Conservation (phyloP, 2,329 filamentous ascomycete genomes). For the Fusarium staphyleae region DNA sequence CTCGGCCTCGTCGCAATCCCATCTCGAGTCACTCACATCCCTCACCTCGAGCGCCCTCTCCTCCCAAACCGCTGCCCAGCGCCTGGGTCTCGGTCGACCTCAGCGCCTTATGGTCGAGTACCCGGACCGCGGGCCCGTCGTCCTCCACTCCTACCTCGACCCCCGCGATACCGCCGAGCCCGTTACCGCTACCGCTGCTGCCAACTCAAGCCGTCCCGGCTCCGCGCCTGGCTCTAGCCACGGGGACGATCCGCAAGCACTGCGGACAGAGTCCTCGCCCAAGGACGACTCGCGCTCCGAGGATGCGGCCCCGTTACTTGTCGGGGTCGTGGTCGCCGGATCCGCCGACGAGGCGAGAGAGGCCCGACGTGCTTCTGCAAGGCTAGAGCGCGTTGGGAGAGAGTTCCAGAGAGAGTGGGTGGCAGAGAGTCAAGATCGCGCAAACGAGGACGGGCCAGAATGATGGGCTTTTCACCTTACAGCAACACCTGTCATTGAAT, state of each 20-base stretch:
- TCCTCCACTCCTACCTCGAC: conserved; percentile 57
- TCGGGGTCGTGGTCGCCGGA: conserved; percentile 62
- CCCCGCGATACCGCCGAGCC: conserved; percentile 41
- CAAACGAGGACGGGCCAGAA: conserved; percentile 38
- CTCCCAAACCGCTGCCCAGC: conserved; percentile 59
- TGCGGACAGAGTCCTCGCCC: conserved; percentile 18
- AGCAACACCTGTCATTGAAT: background rate
- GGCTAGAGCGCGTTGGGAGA: conserved; percentile 61
- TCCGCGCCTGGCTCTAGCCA: conserved; percentile 30
- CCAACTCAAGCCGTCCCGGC: conserved; percentile 15
- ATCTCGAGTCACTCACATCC: conserved; percentile 58
- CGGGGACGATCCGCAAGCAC: conserved; percentile 22
- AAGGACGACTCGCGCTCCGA: conserved; percentile 38
- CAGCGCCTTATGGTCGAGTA: conserved; percentile 67
- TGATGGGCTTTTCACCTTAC: conserved; percentile 24
- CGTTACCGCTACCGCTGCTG: conserved; percentile 16
- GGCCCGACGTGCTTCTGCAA: conserved; percentile 59
- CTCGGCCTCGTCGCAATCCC: conserved; percentile 54
- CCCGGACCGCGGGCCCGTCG: conserved; percentile 51
- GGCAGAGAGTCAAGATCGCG: conserved; percentile 39
- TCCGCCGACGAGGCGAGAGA: conserved; percentile 56
- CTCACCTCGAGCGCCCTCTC: conserved; percentile 61
- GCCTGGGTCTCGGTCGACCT: conserved; percentile 61
- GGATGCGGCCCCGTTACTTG: conserved; percentile 58
- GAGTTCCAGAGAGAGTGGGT: conserved; percentile 63